Evolutionary conservation across 805 yeast genomes (phyloP), one percentile per base, ranked within the genome.

Genomic region (Hanseniaspora thailandica): DNA sequence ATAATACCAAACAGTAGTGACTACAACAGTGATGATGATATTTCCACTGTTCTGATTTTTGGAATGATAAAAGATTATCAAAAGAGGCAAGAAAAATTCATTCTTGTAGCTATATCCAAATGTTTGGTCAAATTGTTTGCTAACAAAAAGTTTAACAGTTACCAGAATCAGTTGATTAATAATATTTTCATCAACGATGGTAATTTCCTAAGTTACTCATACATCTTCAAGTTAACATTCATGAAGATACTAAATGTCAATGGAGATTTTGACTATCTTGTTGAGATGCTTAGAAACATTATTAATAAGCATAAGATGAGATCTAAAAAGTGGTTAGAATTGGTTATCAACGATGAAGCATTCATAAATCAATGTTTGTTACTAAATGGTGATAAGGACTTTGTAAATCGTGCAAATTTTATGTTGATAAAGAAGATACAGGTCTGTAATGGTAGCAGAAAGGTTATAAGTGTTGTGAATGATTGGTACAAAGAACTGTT

Each of bases 391-490:
- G 26, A 38, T 9, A 10, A 22, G 7, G 9, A 20, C 3, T 38
- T 38, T 7, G 25, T 38, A 13, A 45, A 67, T 12, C 60, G 57
- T 36, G 15, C 68, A 59, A 30, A 63, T 47, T 59, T 63, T 62
- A 53, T 64, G 57, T 76, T 82, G 48, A 62, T 79, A 20, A 78
- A 75, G 57, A 81, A 79, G 61, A 59, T 84, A 30, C 61, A 78
- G 64, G 55, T 81, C 1, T 81, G 87, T 0, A 73, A 87, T 60
- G 89, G 89, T 2, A 77, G 77, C 39, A 69, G 86, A 58, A 74
- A 74, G 38, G 80, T 82, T 2, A 74, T 77, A 47, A 79, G 74
- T 20, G 71, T 80, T 0, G 67, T 84, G 12, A 75, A 79, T 54
- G 76, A 74, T 49, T 80, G 82, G 65, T 84, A 89, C 89, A 65